Evolutionary conservation across 1,139 yeast genomes (phyloP).

Genomic region (Zygosaccharomyces sapae): DNA sequence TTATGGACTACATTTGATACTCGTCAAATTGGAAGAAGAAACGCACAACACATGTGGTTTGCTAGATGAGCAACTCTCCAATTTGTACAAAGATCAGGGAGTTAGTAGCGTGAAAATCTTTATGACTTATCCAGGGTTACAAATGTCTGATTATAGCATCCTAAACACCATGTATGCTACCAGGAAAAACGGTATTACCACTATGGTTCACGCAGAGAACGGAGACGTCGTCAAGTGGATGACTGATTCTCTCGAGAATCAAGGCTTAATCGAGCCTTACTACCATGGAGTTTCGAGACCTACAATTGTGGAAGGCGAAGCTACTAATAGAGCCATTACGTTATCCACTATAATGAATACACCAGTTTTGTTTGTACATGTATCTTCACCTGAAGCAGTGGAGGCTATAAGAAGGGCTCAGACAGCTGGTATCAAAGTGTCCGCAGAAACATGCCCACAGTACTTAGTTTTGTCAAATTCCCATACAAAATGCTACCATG

Average conservation of each 20-base stretch:
- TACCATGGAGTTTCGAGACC: constrained; percentile 47
- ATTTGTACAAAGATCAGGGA: constrained; percentile 38
- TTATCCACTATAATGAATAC: constrained; percentile 42
- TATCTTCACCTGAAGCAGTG: constrained; percentile 44
- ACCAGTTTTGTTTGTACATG: constrained; percentile 47
- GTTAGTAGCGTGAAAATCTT: constrained; percentile 46
- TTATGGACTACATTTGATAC: constrained; percentile 44
- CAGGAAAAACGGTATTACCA: constrained; percentile 42
- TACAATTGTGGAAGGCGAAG: constrained; percentile 46
- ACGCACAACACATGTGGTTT: constrained; percentile 21
- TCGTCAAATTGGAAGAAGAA: constrained; percentile 34
- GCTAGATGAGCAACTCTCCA: constrained; percentile 33
- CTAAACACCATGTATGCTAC: constrained; percentile 41
- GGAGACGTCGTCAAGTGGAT: constrained; percentile 44
- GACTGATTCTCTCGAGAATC: constrained; percentile 39
- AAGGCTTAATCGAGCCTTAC: constrained; percentile 40
- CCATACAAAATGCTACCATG: constrained; percentile 37
- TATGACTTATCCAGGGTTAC: constrained; percentile 44
- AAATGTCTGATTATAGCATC: constrained; percentile 41
- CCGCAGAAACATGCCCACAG: constrained; percentile 50
- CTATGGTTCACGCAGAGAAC: constrained; percentile 50
- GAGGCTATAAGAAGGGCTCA: constrained; percentile 43
- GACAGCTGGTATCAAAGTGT: constrained; percentile 41
- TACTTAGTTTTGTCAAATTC: constrained; percentile 43
- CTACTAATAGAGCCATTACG: constrained; percentile 45